Percentiles rank a stretch among this genome's conserved stretches.
These are phyloP conservation scores for Moringa oleifera DNA, from an alignment of 345 rosid species.

Conservation along the genomic window DNA sequence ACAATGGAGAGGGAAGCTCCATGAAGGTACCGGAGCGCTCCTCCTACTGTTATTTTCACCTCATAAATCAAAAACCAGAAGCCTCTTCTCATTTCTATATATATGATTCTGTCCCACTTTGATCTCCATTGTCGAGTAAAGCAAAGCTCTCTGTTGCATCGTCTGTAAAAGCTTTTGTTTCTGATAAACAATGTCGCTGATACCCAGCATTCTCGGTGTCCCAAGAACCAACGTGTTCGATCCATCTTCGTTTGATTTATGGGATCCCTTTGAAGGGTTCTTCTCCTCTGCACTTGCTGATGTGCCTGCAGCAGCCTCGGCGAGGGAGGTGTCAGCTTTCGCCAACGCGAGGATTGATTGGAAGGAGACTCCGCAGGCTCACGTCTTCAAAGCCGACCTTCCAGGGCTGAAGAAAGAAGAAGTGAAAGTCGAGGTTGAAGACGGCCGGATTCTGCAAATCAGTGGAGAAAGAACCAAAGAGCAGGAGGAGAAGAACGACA, in stretches of 20 bases:
- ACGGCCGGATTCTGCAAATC: conserved; percentile 26
- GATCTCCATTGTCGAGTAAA: too few relatives aligned
- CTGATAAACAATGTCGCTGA: conserved; percentile 33
- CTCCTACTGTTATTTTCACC: too few relatives aligned
- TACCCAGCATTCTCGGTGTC: conserved; percentile 38
- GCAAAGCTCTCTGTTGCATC: too few relatives aligned
- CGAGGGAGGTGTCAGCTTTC: conserved; percentile 19
- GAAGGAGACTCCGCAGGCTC: conserved; percentile 41
- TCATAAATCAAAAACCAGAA: conserved; percentile 17
- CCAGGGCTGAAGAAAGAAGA: conserved; percentile 36
- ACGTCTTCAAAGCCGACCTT: conserved; percentile 38
- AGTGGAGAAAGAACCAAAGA: conserved; percentile 36
- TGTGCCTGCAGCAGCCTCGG: conserved; percentile 18
- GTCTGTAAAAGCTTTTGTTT: too few relatives aligned
- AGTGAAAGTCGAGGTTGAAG: conserved; percentile 40
- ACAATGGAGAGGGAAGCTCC: too few relatives aligned
- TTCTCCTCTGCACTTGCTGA: conserved; percentile 5
- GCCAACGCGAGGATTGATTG: conserved; percentile 35
- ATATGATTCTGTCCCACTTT: neutral
- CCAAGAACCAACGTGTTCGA: conserved; percentile 26
- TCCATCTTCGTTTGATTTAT: conserved; percentile 22
- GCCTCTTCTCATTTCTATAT: conserved; percentile 13
- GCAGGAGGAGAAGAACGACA: conserved; percentile 28
- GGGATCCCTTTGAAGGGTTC: conserved; percentile 24
- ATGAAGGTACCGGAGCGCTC: too few relatives aligned